These are phyloP conservation scores for Leishmania guyanensis DNA, from an alignment of 208 protist genomes.

Conservation along the genomic window DNA sequence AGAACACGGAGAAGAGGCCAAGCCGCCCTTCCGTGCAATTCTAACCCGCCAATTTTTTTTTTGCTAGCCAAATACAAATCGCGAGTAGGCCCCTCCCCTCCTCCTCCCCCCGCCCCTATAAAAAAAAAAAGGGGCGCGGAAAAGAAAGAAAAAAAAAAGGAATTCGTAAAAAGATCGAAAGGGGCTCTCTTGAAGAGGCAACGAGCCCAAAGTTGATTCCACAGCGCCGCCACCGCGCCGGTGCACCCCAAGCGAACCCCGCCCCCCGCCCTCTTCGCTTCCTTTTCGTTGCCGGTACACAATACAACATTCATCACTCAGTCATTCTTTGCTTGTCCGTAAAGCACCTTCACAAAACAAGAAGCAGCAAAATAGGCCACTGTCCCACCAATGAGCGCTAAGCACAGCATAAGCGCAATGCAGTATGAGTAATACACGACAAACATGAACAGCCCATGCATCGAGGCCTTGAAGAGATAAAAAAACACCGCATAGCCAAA, in stretches of 20 bases:
- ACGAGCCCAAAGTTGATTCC: not conserved
- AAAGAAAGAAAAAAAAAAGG: slow-evolving; percentile 1
- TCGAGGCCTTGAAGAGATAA: slow-evolving; percentile 18
- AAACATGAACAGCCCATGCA: slow-evolving; percentile 21
- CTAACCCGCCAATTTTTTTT: not conserved
- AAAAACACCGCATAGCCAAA: slow-evolving; percentile 83
- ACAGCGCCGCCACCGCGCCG: not conserved
- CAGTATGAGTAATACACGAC: slow-evolving; percentile 31
- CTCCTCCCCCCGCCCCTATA: too few relatives aligned
- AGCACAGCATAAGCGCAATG: slow-evolving; percentile 14
- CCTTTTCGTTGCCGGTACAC: not conserved
- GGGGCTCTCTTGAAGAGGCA: not conserved
- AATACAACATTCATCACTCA: slow-evolving; percentile 1
- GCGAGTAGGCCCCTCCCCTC: too few relatives aligned
- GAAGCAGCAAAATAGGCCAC: slow-evolving; percentile 44
- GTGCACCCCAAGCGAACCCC: not conserved
- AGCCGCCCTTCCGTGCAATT: not conserved
- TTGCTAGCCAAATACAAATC: not conserved
- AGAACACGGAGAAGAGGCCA: not conserved
- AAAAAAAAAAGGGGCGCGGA: slow-evolving; percentile 9
- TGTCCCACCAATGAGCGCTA: slow-evolving; percentile 46
- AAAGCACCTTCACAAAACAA: slow-evolving; percentile 56
- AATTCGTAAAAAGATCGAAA: not conserved
- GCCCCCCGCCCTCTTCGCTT: slow-evolving; percentile 1
- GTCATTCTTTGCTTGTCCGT: slow-evolving; percentile 51